Conservation (phyloP, 306 rosid genomes). For the Gillenia trifoliata region DNA sequence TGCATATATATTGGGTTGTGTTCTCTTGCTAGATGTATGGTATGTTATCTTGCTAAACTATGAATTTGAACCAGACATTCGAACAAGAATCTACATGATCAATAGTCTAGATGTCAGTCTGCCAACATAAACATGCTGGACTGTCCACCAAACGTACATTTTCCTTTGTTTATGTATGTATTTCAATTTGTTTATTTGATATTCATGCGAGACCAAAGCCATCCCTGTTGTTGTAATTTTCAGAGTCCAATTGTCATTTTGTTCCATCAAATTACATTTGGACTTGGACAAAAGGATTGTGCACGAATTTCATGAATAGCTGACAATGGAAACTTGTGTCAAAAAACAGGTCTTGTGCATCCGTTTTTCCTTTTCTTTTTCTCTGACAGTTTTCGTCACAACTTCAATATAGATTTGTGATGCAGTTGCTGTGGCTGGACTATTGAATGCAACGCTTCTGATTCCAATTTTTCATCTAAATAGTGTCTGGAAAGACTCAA, state of each 20-base stretch:
- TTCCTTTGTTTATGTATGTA: background rate
- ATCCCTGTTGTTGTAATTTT: background rate
- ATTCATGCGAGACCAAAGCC: background rate
- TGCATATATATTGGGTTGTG: background rate
- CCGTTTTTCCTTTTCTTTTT: background rate
- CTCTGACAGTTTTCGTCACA: conserved; percentile 5
- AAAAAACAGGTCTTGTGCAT: conserved; percentile 11
- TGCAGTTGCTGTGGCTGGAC: conserved; percentile 99
- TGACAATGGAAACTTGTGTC: background rate
- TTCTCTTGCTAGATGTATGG: background rate
- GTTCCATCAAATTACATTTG: background rate
- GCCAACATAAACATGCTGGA: background rate
- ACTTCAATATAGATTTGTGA: conserved; percentile 68
- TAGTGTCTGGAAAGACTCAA: conserved; percentile 96
- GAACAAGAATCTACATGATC: background rate
- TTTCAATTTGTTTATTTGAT: background rate
- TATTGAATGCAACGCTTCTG: conserved; percentile 83
- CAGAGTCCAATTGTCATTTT: background rate
- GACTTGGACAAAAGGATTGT: background rate
- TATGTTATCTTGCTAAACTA: background rate
- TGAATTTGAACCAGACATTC: background rate
- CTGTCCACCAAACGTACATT: background rate
- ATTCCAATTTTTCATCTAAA: conserved; percentile 95
- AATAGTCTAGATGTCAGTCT: background rate
- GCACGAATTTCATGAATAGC: background rate